Percentiles rank a stretch among this genome's conserved stretches.
Conservation (phyloP, 805 yeast genomes). For the Helenozyma baotianmanensis region DNA sequence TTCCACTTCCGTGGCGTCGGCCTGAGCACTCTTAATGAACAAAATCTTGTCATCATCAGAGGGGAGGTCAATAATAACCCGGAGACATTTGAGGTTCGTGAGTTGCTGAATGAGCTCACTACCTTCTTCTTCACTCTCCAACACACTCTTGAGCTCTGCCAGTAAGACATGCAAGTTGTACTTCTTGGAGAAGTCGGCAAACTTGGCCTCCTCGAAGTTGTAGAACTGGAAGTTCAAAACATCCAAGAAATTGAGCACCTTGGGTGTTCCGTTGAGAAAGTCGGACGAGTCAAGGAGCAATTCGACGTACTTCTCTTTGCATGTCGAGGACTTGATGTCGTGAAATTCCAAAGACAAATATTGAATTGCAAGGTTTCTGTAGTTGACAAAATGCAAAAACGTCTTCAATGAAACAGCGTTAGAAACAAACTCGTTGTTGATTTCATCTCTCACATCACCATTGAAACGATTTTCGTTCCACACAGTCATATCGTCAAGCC, state of each 20-base stretch:
- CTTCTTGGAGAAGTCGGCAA: conserved; percentile 21
- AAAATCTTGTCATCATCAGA: conserved; percentile 17
- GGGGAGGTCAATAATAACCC: conserved; percentile 11
- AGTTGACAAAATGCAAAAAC: conserved; percentile 55
- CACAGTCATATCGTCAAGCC: conserved; percentile 46
- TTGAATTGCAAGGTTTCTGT: conserved; percentile 58
- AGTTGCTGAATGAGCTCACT: conserved; percentile 20
- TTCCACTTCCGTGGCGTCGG: conserved; percentile 24
- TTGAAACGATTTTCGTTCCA: conserved; percentile 51
- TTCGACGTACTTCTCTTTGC: conserved; percentile 49
- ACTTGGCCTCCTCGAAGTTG: conserved; percentile 40
- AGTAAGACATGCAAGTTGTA: conserved; percentile 33
- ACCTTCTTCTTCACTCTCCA: conserved; percentile 3
- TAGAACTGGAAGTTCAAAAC: conserved; percentile 49
- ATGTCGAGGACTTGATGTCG: conserved; percentile 43
- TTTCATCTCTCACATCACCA: conserved; percentile 30
- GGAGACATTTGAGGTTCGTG: conserved; percentile 18
- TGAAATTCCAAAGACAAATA: conserved; percentile 73
- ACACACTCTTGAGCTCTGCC: conserved; percentile 20
- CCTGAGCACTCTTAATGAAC: conserved; percentile 23
- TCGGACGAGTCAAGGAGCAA: conserved; percentile 48
- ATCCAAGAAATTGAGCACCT: conserved; percentile 66
- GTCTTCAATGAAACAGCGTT: conserved; percentile 43
- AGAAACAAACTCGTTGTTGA: conserved; percentile 28
- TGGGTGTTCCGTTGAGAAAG: conserved; percentile 57